Evolutionary conservation across 2,329 filamentous ascomycete genomes (phyloP).

Genomic region (Fusarium miscanthi): DNA sequence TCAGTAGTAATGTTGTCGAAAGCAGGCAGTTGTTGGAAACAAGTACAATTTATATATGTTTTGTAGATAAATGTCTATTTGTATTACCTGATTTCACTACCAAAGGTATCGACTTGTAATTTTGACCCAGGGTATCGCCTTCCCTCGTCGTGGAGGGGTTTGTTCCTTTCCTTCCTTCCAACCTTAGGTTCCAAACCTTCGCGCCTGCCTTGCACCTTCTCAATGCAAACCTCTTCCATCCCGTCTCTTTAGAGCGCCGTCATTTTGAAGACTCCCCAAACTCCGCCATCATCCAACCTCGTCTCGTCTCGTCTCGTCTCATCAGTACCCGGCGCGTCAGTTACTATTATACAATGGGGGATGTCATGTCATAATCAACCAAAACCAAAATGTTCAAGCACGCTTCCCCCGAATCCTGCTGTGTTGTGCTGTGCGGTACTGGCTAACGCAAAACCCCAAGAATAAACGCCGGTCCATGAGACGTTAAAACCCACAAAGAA

Average conservation of each 20-base stretch:
- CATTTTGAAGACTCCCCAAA: conserved; percentile 16
- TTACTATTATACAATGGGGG: conserved; percentile 38
- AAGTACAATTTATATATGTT: background rate
- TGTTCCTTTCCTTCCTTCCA: conserved; percentile 15
- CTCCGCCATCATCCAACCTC: conserved; percentile 20
- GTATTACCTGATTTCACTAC: conserved; percentile 28
- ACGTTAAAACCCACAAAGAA: conserved; percentile 29
- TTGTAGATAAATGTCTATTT: conserved; percentile 14
- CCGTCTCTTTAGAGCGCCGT: conserved; percentile 12
- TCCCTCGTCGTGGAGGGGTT: conserved; percentile 40
- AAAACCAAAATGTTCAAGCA: conserved; percentile 23
- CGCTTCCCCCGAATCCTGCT: conserved; percentile 7
- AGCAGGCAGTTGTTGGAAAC: background rate
- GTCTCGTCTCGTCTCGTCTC: background rate
- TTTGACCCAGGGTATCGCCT: conserved; percentile 44
- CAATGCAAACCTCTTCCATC: conserved; percentile 1
- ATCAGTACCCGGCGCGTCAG: conserved; percentile 5
- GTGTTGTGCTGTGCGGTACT: conserved; percentile 9
- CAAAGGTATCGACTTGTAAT: conserved; percentile 10
- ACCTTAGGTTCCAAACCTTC: background rate
- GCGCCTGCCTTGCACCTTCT: conserved; percentile 13
- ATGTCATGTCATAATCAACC: conserved; percentile 34
- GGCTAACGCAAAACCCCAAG: conserved; percentile 16
- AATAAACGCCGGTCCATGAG: conserved; percentile 42
- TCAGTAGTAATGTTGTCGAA: background rate